Evolutionary conservation across 108 stramenopile genomes (phyloP), one percentile per base, ranked within the genome.

Genomic region (Discostella stelligeroides): DNA sequence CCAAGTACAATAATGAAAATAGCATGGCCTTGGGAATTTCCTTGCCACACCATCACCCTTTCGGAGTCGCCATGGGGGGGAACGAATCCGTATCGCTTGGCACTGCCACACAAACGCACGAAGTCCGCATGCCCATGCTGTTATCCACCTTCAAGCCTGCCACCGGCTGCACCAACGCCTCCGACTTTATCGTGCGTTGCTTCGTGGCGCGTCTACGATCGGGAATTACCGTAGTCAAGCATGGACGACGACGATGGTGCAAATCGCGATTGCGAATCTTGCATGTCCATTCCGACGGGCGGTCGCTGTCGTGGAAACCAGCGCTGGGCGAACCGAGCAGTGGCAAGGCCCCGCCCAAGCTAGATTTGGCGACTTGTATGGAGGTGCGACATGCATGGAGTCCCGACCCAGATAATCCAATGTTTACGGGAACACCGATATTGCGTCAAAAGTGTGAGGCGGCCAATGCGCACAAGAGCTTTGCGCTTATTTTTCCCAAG

Each of bases 361-460:
- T 95, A 13, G 94, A 95, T 62, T 64, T 95, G 46, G 86, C 81
- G 11, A 92, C 84, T 18, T 95, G 94, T 56, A 51, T 67, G 47
- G 94, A 95, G 69, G 94, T 95, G 8, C 82, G 94, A 57, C 94
- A 95, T 63, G 94, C 94, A 0, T 95, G 94, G 94, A 88, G 86
- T 70, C 89, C 91, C 12, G 94, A 95, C 72, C 94, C 94, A 57
- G 86, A 88, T 25, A 90, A 92, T 56, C 94, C 89, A 3, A 89
- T 95, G 89, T 95, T 90, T 65, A 95, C 94, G 1, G 94, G 94
- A 4, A 92, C 94, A 24, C 89, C 89, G 8, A 90, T 95, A 53
- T 74, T 95, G 53, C 56, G 94, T 56, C 88, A 91, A 74, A 95
- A 95, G 70, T 95, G 94, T 66, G 94, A 95, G 69, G 91, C 91